Evolutionary conservation across 2,329 filamentous ascomycete genomes (phyloP).

Genomic region (Acephala macrosclerotiorum): DNA sequence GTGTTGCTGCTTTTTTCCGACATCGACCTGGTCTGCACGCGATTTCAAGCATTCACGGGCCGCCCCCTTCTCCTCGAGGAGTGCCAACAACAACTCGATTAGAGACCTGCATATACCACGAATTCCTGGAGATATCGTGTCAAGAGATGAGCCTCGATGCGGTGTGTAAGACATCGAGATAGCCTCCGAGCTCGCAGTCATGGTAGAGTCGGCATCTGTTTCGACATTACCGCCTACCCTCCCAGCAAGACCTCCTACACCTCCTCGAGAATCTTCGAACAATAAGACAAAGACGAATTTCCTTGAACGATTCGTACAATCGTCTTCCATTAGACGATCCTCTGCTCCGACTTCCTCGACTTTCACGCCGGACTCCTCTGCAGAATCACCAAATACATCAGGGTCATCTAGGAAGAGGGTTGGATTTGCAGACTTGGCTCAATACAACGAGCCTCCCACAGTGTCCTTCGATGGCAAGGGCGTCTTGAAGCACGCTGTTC

Average conservation of each 20-base stretch:
- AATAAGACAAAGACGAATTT: conserved; percentile 44
- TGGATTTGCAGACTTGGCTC: conserved; percentile 65
- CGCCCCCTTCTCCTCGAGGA: background rate
- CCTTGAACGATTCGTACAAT: conserved; percentile 40
- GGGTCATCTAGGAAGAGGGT: conserved; percentile 59
- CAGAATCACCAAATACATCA: conserved; percentile 41
- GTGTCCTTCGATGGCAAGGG: conserved; percentile 27
- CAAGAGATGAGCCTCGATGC: conserved; percentile 30
- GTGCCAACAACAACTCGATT: background rate
- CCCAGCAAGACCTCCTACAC: conserved; percentile 69
- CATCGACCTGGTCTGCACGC: background rate
- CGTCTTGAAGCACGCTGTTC: conserved; percentile 20
- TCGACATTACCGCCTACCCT: conserved; percentile 55
- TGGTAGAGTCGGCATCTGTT: conserved; percentile 40
- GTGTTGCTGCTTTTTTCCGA: background rate
- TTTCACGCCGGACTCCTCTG: conserved; percentile 43
- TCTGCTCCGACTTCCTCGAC: conserved; percentile 22
- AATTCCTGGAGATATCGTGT: background rate
- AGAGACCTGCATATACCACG: background rate
- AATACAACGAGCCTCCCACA: conserved; percentile 56
- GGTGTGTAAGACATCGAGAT: conserved; percentile 22
- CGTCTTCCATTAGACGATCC: conserved; percentile 23
- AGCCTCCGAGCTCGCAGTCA: conserved; percentile 40
- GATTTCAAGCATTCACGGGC: conserved; percentile 1
- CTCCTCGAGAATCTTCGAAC: conserved; percentile 55